Evolutionary conservation across 192 early-diverging fungal species (phyloP).

Genomic region (Cladochytrium replicatum): DNA sequence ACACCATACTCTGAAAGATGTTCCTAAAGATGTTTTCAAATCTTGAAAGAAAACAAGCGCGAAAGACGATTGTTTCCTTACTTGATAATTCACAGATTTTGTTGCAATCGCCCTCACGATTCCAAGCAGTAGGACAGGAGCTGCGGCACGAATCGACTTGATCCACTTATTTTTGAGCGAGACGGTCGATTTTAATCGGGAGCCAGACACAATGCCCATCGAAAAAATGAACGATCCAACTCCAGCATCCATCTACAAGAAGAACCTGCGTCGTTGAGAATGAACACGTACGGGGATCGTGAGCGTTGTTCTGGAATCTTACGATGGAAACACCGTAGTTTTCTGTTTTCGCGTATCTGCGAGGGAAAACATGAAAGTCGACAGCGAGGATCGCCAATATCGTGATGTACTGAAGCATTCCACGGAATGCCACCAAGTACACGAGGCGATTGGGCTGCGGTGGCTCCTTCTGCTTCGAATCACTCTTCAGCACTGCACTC

Average conservation of each 20-base stretch:
- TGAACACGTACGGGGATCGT: neutral
- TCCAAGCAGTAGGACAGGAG: conserved; percentile 68
- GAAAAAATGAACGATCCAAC: conserved; percentile 93
- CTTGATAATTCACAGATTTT: conserved; percentile 81
- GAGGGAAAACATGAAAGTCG: conserved; percentile 85
- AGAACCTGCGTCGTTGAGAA: neutral
- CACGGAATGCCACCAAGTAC: conserved; percentile 15
- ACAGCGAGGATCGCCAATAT: conserved; percentile 79
- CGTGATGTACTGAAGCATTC: conserved; percentile 32
- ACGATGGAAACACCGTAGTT: conserved; percentile 81
- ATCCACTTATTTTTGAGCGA: neutral
- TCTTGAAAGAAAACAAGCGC: conserved; percentile 4
- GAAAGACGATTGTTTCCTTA: conserved; percentile 8
- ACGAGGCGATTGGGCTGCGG: neutral
- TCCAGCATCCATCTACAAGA: conserved; percentile 79
- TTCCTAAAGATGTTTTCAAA: conserved; percentile 36
- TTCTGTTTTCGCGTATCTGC: conserved; percentile 84
- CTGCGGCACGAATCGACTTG: conserved; percentile 41
- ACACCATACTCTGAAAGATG: conserved; percentile 91
- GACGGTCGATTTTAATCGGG: conserved; percentile 10
- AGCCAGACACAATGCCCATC: conserved; percentile 67
- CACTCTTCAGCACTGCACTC: too few species aligned
- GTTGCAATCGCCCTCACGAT: conserved; percentile 57
- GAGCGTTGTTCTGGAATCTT: conserved; percentile 4
- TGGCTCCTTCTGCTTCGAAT: conserved; percentile 1